Evolutionary conservation across 176 grass and related monocot species (phyloP), one percentile per base, ranked within the genome.

Genomic region (Raddia distichophylla): DNA sequence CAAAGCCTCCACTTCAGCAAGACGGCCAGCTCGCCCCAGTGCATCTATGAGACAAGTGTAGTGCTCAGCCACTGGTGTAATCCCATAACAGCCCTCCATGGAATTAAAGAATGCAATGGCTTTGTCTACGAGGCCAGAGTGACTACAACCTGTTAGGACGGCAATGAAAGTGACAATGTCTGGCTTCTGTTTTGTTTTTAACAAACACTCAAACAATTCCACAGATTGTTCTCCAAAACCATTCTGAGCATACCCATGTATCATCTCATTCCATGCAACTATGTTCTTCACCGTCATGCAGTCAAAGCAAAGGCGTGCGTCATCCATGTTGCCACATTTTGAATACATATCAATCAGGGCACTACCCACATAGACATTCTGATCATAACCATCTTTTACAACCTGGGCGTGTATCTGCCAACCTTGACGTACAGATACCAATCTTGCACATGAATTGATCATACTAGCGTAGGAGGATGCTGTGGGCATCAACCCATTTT

Each of bases 241-340:
- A 89, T 88, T 97, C 76, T 92, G 91, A 65, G 91, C 82, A 59
- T 97, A 94, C 35, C 94, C 91, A 92, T 97, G 89, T 85, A 97
- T 92, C 87, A 92, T 94, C 90, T 97, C 94, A 85, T 97, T 97
- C 94, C 94, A 97, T n/a, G 94, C 93, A 86, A 97, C 88, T 72
- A 94, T 88, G 73, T 94, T 97, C 84, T 90, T 94, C 51, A 34
- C 64, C 14, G 13, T 43, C 91, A 97, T 92, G 81, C 51, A 71
- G 76, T 92, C 80, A 60, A 97, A 97, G 80, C 86, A 87, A 79
- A 81, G 55, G 8, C 83, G 68, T 51, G 94, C 89, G 34, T 87
- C 85, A 73, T 92, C 64, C 76, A 94, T 91, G 47, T 89, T 77
- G 80, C 91, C 91, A 60, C 91, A 94, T 81, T 97, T 97, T 13